Conservation (phyloP, 345 rosid species). For the Dipteronia dyeriana region DNA sequence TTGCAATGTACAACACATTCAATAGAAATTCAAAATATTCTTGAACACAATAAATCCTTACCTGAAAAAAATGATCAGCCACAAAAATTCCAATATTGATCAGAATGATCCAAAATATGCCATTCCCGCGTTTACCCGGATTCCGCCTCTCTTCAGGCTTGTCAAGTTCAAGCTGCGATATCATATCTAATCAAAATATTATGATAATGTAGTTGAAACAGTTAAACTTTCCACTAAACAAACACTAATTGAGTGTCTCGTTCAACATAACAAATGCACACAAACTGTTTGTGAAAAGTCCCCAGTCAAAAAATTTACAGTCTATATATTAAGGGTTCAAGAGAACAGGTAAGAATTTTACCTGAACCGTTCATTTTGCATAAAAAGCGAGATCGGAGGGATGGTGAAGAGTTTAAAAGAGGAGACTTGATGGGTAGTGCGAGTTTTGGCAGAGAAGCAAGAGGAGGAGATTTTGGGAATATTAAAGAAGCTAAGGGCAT, state of each 20-base stretch:
- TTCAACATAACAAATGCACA: not conserved
- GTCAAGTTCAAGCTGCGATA: slow-evolving; percentile 58
- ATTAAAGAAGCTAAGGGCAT: slow-evolving; percentile 25
- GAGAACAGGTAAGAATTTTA: not conserved
- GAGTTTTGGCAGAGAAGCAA: not conserved
- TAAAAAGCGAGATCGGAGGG: slow-evolving; percentile 21
- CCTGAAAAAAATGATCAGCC: slow-evolving; percentile 86
- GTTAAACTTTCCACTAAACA: not conserved
- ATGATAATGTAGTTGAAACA: not conserved
- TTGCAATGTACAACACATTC: not conserved
- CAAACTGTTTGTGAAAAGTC: slow-evolving; percentile 30
- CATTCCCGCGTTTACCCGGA: slow-evolving; percentile 57
- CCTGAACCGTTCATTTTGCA: slow-evolving; percentile 35
- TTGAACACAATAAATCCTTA: slow-evolving; percentile 17
- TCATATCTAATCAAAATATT: slow-evolving; percentile 50
- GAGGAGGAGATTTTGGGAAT: not conserved
- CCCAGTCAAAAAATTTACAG: too few relatives aligned
- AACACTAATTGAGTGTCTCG: not conserved
- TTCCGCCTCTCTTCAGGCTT: slow-evolving; percentile 48
- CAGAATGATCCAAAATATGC: slow-evolving; percentile 87
- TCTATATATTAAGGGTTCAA: not conserved
- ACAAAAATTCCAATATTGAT: slow-evolving; percentile 71
- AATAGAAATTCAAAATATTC: not conserved
- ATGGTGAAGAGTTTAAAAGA: slow-evolving; percentile 5
- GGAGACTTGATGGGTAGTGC: not conserved